A percentile compares a stretch with the other conserved stretches of the same genome.
phyloP scores from a whole-genome alignment of 2,329 filamentous ascomycete species.

The Coleophoma eucalyptorum region DNA sequence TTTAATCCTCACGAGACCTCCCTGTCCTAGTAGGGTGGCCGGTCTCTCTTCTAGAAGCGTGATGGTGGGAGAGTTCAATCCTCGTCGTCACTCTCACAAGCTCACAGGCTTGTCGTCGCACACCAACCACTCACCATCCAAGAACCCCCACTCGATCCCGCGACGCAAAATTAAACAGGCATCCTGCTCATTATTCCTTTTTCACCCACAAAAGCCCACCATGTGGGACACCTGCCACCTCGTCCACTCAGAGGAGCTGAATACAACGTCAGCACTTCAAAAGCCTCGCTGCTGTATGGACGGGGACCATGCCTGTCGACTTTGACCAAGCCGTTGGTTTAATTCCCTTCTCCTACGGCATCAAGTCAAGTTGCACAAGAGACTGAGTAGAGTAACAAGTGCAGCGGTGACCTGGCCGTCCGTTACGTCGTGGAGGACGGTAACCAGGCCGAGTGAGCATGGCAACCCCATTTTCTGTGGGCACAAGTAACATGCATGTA shows the following conservation, averaged over 20 bases:
- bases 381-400: neutral
- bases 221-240: constrained; percentile 2
- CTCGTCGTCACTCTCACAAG: neutral
- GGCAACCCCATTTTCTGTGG: neutral
- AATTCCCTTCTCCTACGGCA: too few relatives aligned
- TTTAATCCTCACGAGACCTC: neutral
- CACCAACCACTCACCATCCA: constrained; percentile 1
- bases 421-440: neutral
- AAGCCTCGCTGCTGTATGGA: neutral
- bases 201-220: constrained; percentile 7
- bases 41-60: neutral
- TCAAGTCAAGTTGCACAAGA: too few relatives aligned
- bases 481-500: too few relatives aligned
- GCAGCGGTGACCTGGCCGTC: neutral
- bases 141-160: constrained; percentile 13
- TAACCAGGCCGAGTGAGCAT: neutral
- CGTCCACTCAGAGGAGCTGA: constrained; percentile 4
- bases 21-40: neutral
- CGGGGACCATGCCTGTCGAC: too few relatives aligned
- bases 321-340: too few relatives aligned
- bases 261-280: neutral
- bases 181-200: neutral
- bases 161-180: constrained; percentile 7
- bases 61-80: neutral
- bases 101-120: too few relatives aligned